Evolutionary conservation across 257 asterid genomes (phyloP), one percentile per base, ranked within the genome.

Genomic region (Schizonepeta tenuifolia): DNA sequence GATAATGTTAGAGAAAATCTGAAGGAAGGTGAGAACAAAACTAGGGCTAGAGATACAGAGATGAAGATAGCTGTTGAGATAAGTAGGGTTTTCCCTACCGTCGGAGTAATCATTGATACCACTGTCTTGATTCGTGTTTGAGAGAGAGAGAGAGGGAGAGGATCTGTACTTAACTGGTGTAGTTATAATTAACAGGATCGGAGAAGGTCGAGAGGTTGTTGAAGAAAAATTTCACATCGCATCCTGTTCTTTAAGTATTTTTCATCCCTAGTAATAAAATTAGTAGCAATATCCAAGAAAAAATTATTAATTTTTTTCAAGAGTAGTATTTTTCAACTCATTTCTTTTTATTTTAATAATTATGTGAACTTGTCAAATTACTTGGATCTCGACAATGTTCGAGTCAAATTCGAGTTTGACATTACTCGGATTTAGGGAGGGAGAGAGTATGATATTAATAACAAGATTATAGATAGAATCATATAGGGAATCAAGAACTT

Each of bases 71-170:
- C 38, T 2, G 92, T 75, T 18, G 83, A 18, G 49, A 80, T 64
- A 20, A 85, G 63, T 70, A 86, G 78, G 70, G 89, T 88, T 80
- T 86, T 93, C 73, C 86, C 87, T 77, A 88, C 84, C 24, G 89
- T 65, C 10, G 87, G 84, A 59, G 79, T 75, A 67, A 82, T 67
- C 92, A 89, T 87, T 53, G 87, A 75, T 40, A 21, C 17, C 44
- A 66, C n/a, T 28, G 21, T 17, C 49, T 54, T 2, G 1, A 50
- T 71, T 20, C 59, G 58, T 36, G 20, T 4, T 20, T 49, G 65
- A 9, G 47, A 33, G 41, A 40, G 28, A 18, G 72, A 26, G 57
- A 3, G 66, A 35, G 18, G 1, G 46, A n/a, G 11, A 5, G 12
- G 47, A 38, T 26, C 26, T 44, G 47, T 66, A 22, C 2, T 21